Percentiles rank a stretch among this genome's conserved stretches.
These are phyloP conservation scores for Ustilago cynodontis DNA, from an alignment of 1,284 basidiomycete genomes.

Conservation along the genomic window DNA sequence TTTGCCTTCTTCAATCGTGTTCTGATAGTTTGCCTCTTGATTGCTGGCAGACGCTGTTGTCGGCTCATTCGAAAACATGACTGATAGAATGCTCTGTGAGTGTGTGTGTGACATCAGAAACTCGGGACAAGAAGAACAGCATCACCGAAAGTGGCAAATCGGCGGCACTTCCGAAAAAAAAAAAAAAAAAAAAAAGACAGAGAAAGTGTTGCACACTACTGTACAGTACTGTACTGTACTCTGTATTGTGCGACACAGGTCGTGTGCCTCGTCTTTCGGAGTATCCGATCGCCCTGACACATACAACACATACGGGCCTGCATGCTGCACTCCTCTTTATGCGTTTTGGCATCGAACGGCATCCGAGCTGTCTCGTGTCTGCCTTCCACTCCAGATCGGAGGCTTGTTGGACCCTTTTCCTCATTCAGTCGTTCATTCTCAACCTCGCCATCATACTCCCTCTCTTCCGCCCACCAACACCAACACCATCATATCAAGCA, in stretches of 20 bases:
- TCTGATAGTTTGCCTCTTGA: no score
- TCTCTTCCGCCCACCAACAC: neutral
- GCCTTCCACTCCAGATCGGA: neutral
- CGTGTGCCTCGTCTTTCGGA: no score
- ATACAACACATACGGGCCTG: no score
- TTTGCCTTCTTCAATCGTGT: no score
- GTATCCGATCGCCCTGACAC: no score
- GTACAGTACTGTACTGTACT: no score
- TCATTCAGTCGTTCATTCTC: neutral
- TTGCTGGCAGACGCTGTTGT: no score
- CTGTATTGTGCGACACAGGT: no score
- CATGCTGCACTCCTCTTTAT: neutral
- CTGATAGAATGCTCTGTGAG: neutral
- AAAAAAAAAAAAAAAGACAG: neutral
- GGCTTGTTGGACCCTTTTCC: constrained; percentile 1
- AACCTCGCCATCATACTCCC: neutral
- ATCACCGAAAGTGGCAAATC: neutral
- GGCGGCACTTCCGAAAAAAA: neutral
- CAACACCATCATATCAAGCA: neutral
- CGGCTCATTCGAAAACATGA: no score
- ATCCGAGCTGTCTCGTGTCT: neutral
- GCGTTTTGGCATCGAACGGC: neutral
- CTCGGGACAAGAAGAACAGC: neutral
- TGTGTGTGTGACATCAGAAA: no score
- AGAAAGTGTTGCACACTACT: neutral